phyloP scores from a whole-genome alignment of 1,284 basidiomycete species.

The Cryptococcus amylolentus region DNA sequence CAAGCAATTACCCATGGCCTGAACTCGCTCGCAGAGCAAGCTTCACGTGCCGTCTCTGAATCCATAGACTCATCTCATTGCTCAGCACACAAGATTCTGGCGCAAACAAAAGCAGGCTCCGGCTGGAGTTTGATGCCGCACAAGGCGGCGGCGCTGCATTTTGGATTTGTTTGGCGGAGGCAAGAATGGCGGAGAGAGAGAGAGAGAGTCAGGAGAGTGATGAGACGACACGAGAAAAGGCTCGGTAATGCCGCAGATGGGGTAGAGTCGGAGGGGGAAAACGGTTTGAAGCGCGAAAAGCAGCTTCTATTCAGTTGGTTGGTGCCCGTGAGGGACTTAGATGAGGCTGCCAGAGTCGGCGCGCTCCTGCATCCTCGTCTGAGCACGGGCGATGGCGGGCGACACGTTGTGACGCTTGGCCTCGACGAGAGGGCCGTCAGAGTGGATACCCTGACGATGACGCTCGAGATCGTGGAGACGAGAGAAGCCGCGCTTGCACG shows the following conservation, averaged over 20 bases:
- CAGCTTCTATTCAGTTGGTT: conserved; percentile 31
- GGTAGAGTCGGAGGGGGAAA: conserved; percentile 35
- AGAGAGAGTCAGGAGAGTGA: conserved; percentile 1
- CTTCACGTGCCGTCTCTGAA: conserved; percentile 11
- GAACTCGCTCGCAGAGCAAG: conserved; percentile 42
- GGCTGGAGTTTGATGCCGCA: conserved; percentile 20
- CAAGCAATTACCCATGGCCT: conserved; percentile 43
- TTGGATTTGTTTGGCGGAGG: conserved; percentile 27
- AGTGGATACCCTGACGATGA: conserved; percentile 51
- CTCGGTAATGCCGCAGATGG: conserved; percentile 31
- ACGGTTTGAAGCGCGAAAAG: conserved; percentile 36
- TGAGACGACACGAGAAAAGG: conserved; percentile 5
- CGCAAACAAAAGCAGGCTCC: background rate
- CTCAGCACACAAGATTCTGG: conserved; percentile 5
- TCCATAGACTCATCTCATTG: conserved; percentile 3
- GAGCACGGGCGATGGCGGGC: conserved; percentile 45
- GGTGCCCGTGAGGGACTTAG: conserved; percentile 21
- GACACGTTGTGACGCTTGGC: conserved; percentile 47
- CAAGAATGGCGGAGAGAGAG: conserved; percentile 9
- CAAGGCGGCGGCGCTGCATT: conserved; percentile 46
- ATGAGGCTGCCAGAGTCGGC: conserved; percentile 42
- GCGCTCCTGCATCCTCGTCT: conserved; percentile 41
- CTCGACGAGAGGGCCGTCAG: conserved; percentile 49
- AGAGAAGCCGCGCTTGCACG: conserved; percentile 49
- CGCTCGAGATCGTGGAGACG: conserved; percentile 51